phyloP scores from a whole-genome alignment of 1,139 yeast species.

The Pneumocystis wakefieldiae region DNA sequence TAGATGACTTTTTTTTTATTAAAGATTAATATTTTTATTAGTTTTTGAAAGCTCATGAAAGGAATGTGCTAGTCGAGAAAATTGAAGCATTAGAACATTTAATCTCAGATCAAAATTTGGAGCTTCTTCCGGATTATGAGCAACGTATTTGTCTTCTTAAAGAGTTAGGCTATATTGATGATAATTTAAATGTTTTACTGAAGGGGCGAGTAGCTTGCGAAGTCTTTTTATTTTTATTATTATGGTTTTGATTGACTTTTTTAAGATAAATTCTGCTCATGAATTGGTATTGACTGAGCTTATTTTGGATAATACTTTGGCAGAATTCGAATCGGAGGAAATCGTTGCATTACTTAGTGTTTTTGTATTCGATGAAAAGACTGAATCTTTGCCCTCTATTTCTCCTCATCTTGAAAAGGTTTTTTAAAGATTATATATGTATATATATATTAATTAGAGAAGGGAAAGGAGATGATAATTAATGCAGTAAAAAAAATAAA shows the following conservation, averaged over 20 bases:
- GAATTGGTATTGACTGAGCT: slow-evolving; percentile 81
- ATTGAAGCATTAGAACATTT: slow-evolving; percentile 44
- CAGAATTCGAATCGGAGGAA: slow-evolving; percentile 89
- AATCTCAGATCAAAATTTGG: slow-evolving; percentile 76
- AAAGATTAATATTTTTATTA: slow-evolving; percentile 18
- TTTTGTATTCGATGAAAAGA: slow-evolving; percentile 81
- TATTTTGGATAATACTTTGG: slow-evolving; percentile 76
- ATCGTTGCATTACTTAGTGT: slow-evolving; percentile 84
- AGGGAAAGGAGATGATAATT: slow-evolving; percentile 53
- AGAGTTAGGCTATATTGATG: slow-evolving; percentile 63
- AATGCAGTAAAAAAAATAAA: slow-evolving; percentile 55
- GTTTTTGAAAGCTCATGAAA: slow-evolving; percentile 27
- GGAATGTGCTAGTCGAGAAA: slow-evolving; percentile 33
- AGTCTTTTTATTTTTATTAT: slow-evolving; percentile 6
- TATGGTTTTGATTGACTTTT: background rate
- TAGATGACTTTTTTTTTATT: slow-evolving; percentile 15
- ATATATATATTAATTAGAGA: background rate
- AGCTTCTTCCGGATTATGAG: slow-evolving; percentile 81
- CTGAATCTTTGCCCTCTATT: slow-evolving; percentile 41
- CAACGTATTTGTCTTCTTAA: slow-evolving; percentile 68
- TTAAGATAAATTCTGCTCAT: slow-evolving; percentile 61
- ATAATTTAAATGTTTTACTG: slow-evolving; percentile 55
- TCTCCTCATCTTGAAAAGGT: slow-evolving; percentile 61
- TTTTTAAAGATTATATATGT: background rate
- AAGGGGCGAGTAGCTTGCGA: slow-evolving; percentile 85